These are phyloP conservation scores for Acer saccharum DNA, from an alignment of 345 rosid genomes.

Conservation along the genomic window DNA sequence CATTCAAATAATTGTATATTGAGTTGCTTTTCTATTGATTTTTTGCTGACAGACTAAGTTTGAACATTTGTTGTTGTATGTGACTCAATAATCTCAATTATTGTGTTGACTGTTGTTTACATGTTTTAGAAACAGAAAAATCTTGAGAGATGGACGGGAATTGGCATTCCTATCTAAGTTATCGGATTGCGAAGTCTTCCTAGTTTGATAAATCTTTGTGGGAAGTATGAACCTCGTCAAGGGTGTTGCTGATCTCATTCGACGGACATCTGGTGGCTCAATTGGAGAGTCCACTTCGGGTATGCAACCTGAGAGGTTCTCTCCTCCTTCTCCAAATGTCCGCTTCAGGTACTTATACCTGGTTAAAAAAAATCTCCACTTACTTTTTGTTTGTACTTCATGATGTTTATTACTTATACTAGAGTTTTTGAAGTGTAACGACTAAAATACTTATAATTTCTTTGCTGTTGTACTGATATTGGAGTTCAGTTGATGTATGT, in stretches of 20 bases:
- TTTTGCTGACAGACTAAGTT: not conserved
- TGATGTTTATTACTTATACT: slow-evolving; percentile 11
- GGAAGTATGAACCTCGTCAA: slow-evolving; percentile 69
- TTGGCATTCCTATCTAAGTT: slow-evolving; percentile 11
- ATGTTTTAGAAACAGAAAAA: slow-evolving; percentile 13
- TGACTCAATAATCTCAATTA: not conserved
- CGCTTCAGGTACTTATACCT: slow-evolving; percentile 50
- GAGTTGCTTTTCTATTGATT: not conserved
- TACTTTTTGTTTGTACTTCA: not conserved
- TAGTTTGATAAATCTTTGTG: slow-evolving; percentile 19
- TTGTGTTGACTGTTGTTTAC: not conserved
- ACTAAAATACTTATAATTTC: not conserved
- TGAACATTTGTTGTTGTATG: not conserved
- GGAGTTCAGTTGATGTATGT: not conserved
- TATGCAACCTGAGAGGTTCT: slow-evolving; percentile 42
- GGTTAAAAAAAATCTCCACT: slow-evolving; percentile 1
- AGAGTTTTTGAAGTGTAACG: slow-evolving; percentile 3
- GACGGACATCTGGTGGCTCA: slow-evolving; percentile 55
- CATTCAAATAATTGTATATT: not conserved
- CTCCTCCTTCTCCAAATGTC: slow-evolving; percentile 56
- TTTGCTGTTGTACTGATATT: not conserved
- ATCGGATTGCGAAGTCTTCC: slow-evolving; percentile 21
- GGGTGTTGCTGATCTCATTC: slow-evolving; percentile 79
- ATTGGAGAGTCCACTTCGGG: slow-evolving; percentile 48
- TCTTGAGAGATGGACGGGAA: slow-evolving; percentile 27